Percentiles rank a stretch among this genome's conserved stretches.
These are phyloP conservation scores for Ministeria vibrans DNA, from an alignment of 78 protist genomes.

Conservation along the genomic window DNA sequence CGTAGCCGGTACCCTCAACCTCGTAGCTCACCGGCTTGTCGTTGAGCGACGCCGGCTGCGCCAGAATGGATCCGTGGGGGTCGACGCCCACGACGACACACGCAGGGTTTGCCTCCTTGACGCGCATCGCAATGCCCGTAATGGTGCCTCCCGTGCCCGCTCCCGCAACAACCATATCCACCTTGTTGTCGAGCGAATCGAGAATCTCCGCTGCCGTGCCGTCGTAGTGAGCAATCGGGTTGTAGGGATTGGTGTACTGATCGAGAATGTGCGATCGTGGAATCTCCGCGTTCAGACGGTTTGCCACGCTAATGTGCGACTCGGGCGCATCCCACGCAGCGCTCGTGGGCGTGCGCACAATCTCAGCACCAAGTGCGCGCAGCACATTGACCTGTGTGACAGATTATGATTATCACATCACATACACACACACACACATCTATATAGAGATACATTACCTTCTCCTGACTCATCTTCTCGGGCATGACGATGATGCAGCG, in stretches of 20 bases:
- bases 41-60: constrained; percentile 66
- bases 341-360: constrained; percentile 88
- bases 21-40: constrained; percentile 23
- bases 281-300: constrained; percentile 54
- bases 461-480: constrained; percentile 91
- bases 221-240: constrained; percentile 83
- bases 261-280: constrained; percentile 71
- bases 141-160: constrained; percentile 98
- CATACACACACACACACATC: neutral
- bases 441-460: constrained; percentile 12
- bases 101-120: constrained; percentile 68
- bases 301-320: constrained; percentile 83
- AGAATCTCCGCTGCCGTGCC: constrained; percentile 87
- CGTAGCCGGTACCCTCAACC: constrained; percentile 96
- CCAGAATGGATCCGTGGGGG: constrained; percentile 88
- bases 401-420: too few relatives aligned
- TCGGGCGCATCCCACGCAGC: constrained; percentile 76
- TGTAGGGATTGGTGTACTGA: constrained; percentile 81
- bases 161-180: constrained; percentile 75
- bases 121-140: constrained; percentile 76
- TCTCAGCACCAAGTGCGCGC: constrained; percentile 84
- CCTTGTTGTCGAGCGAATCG: constrained; percentile 63
- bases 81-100: constrained; percentile 83
- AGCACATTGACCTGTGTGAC: constrained; percentile 56
- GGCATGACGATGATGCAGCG: constrained; percentile 90